These are phyloP conservation scores for Aspergillus hiratsukae DNA, from an alignment of 2,329 filamentous ascomycete species.

Conservation along the genomic window DNA sequence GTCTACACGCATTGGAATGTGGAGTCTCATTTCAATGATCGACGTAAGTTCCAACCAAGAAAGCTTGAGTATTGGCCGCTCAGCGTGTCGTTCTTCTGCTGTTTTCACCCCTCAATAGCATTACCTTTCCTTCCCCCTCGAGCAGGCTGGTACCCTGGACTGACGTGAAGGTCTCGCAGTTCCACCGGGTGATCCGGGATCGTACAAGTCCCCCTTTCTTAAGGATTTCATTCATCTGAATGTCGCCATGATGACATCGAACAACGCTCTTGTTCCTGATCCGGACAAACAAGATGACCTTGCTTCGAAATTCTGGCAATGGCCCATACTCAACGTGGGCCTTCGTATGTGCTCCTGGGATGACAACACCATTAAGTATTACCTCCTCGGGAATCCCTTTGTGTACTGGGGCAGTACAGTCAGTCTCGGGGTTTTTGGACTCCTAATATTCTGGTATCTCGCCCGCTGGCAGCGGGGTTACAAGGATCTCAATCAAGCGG, in stretches of 20 bases:
- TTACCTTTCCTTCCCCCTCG: not conserved
- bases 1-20: slow-evolving; percentile 99
- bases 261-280: slow-evolving; percentile 95
- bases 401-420: slow-evolving; percentile 94
- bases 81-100: not conserved
- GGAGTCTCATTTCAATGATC: slow-evolving; percentile 90
- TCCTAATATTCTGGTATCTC: slow-evolving; percentile 76
- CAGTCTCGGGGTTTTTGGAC: slow-evolving; percentile 66
- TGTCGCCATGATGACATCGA: slow-evolving; percentile 99
- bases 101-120: not conserved
- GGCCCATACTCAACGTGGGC: slow-evolving; percentile 91
- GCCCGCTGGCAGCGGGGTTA: slow-evolving; percentile 96
- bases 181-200: slow-evolving; percentile 79
- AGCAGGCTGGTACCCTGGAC: not conserved
- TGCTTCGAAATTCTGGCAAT: slow-evolving; percentile 96
- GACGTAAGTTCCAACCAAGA: slow-evolving; percentile 57
- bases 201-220: slow-evolving; percentile 94
- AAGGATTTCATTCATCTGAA: slow-evolving; percentile 98
- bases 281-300: slow-evolving; percentile 99
- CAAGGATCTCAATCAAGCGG: slow-evolving; percentile 69
- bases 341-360: slow-evolving; percentile 99
- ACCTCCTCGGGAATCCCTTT: slow-evolving; percentile 91
- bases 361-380: slow-evolving; percentile 93
- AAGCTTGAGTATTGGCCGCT: not conserved
- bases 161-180: slow-evolving; percentile 49